phyloP scores from a whole-genome alignment of 2,329 filamentous ascomycete genomes.

The Pseudogymnoascus sp. region DNA sequence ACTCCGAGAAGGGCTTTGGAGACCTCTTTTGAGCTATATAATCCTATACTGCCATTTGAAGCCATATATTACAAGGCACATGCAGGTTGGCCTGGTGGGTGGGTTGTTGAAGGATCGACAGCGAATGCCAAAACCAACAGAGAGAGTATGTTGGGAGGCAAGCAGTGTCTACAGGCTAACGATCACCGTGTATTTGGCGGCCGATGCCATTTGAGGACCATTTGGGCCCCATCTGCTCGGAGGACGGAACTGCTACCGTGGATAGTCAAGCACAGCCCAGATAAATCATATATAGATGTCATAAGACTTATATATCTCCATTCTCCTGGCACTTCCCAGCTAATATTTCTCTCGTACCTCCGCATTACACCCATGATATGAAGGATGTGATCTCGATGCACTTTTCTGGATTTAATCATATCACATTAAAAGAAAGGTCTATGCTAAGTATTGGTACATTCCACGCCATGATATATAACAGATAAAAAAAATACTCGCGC shows the following conservation, averaged over 20 bases:
- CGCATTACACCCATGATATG: no score
- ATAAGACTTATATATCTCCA: no score
- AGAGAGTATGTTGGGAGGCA: background rate
- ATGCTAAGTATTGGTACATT: constrained; percentile 8
- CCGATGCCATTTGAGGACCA: background rate
- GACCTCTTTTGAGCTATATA: constrained; percentile 59
- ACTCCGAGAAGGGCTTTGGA: constrained; percentile 85
- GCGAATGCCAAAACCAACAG: background rate
- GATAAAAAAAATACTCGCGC: background rate
- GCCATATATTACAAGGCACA: background rate
- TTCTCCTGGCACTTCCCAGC: no score
- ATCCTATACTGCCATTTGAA: background rate
- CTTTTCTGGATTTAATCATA: background rate
- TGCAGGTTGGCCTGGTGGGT: background rate
- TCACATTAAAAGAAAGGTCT: constrained; percentile 7
- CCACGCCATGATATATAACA: constrained; percentile 4
- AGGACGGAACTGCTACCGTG: background rate
- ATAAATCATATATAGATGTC: no score
- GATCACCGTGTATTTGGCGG: background rate
- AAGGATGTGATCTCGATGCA: no score
- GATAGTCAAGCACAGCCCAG: background rate
- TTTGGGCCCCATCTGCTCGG: background rate
- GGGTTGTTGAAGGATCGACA: background rate
- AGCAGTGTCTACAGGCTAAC: background rate
- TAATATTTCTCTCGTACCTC: no score